A percentile compares a stretch with the other conserved stretches of the same genome.
phyloP scores from a whole-genome alignment of 2,329 filamentous ascomycete genomes.

The Colletotrichum abscissum region DNA sequence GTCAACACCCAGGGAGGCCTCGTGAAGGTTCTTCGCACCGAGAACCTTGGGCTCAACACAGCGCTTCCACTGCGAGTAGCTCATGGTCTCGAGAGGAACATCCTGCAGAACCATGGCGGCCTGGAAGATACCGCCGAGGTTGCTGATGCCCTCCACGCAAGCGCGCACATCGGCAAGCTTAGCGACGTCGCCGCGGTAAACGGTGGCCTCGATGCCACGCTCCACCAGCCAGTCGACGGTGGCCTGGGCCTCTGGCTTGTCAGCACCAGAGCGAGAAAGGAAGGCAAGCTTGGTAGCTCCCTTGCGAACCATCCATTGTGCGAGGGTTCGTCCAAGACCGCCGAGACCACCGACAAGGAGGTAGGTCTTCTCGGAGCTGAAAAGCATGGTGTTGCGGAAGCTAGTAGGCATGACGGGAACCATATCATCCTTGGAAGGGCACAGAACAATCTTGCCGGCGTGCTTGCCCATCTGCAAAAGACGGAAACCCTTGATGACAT shows the following conservation, averaged over 20 bases:
- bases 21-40: constrained; percentile 48
- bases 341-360: constrained; percentile 32
- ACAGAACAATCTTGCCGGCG: constrained; percentile 50
- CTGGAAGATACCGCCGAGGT: constrained; percentile 52
- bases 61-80: constrained; percentile 39
- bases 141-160: constrained; percentile 37
- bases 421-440: constrained; percentile 13
- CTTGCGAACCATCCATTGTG: constrained; percentile 46
- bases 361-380: constrained; percentile 44
- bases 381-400: constrained; percentile 34
- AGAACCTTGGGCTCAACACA: constrained; percentile 44
- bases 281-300: constrained; percentile 49
- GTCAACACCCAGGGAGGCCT: constrained; percentile 34
- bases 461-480: constrained; percentile 50
- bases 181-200: constrained; percentile 47
- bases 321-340: constrained; percentile 47
- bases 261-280: constrained; percentile 40
- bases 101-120: constrained; percentile 50
- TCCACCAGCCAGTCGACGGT: constrained; percentile 37
- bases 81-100: constrained; percentile 41
- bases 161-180: constrained; percentile 41
- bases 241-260: constrained; percentile 47
- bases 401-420: constrained; percentile 37
- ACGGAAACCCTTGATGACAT: constrained; percentile 41
- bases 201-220: constrained; percentile 35